Evolutionary conservation across 73 alveolate genomes (phyloP).

Genomic region (Paramecium sonneborni): DNA sequence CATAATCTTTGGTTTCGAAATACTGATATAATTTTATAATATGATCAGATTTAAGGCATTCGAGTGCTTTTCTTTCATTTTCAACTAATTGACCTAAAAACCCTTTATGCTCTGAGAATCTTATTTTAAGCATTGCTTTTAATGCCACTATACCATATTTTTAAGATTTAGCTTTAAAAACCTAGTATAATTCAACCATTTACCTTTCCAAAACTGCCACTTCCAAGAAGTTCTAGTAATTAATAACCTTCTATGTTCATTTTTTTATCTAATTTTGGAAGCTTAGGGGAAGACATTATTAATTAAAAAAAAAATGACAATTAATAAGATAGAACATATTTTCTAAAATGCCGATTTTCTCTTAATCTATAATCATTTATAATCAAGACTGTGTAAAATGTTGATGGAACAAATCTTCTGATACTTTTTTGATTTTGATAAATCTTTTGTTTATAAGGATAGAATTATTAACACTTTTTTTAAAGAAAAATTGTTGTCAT

Average conservation of each 20-base stretch:
- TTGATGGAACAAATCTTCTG: too few relatives aligned
- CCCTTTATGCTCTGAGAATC: constrained; percentile 4
- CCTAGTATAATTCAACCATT: background rate
- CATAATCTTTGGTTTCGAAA: background rate
- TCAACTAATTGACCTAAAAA: background rate
- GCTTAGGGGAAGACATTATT: background rate
- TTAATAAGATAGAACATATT: background rate
- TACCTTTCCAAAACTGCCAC: background rate
- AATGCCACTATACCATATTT: background rate
- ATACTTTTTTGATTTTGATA: too few relatives aligned
- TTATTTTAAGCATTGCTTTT: background rate
- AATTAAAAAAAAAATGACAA: background rate
- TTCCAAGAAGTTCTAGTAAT: background rate
- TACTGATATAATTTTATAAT: background rate
- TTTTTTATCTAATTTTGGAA: background rate
- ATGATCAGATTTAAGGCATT: background rate
- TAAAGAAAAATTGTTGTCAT: too few relatives aligned
- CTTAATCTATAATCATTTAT: too few relatives aligned
- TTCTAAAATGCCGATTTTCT: too few relatives aligned
- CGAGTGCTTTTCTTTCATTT: background rate
- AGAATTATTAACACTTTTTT: too few relatives aligned
- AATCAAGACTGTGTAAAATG: too few relatives aligned
- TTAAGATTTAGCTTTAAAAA: background rate
- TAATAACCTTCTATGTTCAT: background rate
- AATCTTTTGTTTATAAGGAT: too few relatives aligned